These are phyloP conservation scores for Exophiala dermatitidis DNA, from an alignment of 2,329 filamentous ascomycete genomes.

Conservation along the genomic window DNA sequence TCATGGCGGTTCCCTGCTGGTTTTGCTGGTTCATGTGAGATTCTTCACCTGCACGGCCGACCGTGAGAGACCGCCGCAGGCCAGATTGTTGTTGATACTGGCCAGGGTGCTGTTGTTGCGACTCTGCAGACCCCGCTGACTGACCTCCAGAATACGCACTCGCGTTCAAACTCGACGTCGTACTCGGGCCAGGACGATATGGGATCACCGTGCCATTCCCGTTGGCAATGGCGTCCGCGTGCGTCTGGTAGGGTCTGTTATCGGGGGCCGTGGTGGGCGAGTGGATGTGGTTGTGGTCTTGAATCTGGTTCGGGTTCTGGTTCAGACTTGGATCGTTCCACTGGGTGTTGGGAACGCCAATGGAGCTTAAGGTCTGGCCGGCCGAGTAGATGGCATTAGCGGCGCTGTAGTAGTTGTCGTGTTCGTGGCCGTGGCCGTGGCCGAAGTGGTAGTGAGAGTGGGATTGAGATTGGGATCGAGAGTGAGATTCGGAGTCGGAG, in stretches of 20 bases:
- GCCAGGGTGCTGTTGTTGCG: slow-evolving; percentile 4
- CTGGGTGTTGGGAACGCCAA: slow-evolving; percentile 39
- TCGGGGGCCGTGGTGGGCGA: slow-evolving; percentile 21
- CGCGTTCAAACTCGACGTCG: too few relatives aligned
- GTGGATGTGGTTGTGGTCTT: not conserved
- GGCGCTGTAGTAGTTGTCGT: slow-evolving; percentile 25
- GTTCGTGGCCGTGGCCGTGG: not conserved
- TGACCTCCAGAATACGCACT: slow-evolving; percentile 7
- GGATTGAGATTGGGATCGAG: too few relatives aligned
- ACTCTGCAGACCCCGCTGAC: slow-evolving; percentile 1
- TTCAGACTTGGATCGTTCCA: slow-evolving; percentile 22
- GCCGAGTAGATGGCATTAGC: slow-evolving; percentile 39
- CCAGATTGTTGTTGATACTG: slow-evolving; percentile 13
- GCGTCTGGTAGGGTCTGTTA: slow-evolving; percentile 14
- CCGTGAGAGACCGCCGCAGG: slow-evolving; percentile 38
- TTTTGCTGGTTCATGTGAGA: slow-evolving; percentile 47
- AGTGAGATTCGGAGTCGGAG: slow-evolving; percentile 16
- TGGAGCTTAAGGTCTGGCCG: slow-evolving; percentile 42
- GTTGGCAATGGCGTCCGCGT: slow-evolving; percentile 7
- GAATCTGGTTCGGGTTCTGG: not conserved
- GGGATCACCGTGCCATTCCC: slow-evolving; percentile 23
- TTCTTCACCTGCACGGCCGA: slow-evolving; percentile 48
- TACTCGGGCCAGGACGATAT: slow-evolving; percentile 16
- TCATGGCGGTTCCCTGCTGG: slow-evolving; percentile 35
- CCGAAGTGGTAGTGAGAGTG: not conserved